A percentile compares a stretch with the other conserved stretches of the same genome.
Conservation (phyloP, 2,329 filamentous ascomycete species). For the Pezicula neosporulosa region DNA sequence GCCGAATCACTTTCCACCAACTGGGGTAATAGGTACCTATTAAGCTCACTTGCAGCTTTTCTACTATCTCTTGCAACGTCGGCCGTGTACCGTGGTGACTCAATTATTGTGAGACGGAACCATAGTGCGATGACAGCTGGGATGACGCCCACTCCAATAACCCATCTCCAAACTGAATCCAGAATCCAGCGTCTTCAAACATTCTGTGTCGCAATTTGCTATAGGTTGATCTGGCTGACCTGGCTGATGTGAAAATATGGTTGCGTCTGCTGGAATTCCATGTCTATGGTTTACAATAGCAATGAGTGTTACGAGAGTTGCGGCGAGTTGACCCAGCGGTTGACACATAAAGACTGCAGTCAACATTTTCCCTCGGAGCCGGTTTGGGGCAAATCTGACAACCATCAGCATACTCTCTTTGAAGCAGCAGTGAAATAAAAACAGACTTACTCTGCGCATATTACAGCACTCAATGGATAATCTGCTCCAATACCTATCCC, state of each 20-base stretch:
- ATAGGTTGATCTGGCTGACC: no score
- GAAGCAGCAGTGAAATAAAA: neutral
- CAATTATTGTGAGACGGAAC: slow-evolving; percentile 64
- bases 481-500: slow-evolving; percentile 61
- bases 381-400: slow-evolving; percentile 46
- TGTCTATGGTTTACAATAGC: slow-evolving; percentile 49
- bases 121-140: slow-evolving; percentile 61
- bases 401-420: neutral
- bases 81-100: slow-evolving; percentile 62
- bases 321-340: slow-evolving; percentile 62
- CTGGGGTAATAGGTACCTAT: slow-evolving; percentile 6
- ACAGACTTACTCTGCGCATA: slow-evolving; percentile 59
- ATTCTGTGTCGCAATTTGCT: slow-evolving; percentile 47
- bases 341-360: slow-evolving; percentile 68
- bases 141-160: slow-evolving; percentile 57
- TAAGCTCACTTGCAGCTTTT: slow-evolving; percentile 16
- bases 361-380: slow-evolving; percentile 64
- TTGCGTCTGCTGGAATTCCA: slow-evolving; percentile 25
- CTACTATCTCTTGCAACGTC: slow-evolving; percentile 44
- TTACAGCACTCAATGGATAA: slow-evolving; percentile 64
- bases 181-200: slow-evolving; percentile 67
- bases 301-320: slow-evolving; percentile 63
- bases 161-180: slow-evolving; percentile 67
- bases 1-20: no score
- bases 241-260: no score